These are phyloP conservation scores for Leptographium radiaticola DNA, from an alignment of 2,329 filamentous ascomycete species.

Conservation along the genomic window DNA sequence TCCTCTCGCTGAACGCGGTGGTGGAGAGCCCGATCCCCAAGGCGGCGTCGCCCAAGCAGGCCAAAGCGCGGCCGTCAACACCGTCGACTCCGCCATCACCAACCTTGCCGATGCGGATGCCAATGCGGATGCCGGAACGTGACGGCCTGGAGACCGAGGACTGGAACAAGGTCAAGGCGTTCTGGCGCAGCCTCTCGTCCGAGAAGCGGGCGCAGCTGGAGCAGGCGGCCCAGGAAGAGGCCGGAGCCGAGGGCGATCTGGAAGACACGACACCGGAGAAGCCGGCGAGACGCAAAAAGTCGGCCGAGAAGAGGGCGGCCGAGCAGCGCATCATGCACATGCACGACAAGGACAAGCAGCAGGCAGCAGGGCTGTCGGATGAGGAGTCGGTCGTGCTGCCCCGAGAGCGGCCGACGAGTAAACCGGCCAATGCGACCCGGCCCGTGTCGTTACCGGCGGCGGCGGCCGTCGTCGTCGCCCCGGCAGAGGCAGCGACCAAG, in stretches of 20 bases:
- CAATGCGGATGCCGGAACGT: neutral
- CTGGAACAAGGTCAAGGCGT: slow-evolving; percentile 56
- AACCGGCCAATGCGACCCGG: neutral
- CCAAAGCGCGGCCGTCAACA: neutral
- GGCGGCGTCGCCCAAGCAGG: neutral
- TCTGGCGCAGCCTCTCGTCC: slow-evolving; percentile 53
- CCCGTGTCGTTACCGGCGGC: neutral
- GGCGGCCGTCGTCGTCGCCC: too few species aligned
- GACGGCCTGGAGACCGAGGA: slow-evolving; percentile 24
- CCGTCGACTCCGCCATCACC: neutral
- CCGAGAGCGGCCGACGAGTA: neutral
- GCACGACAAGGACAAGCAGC: neutral
- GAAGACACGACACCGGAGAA: slow-evolving; percentile 22
- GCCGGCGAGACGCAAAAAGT: slow-evolving; percentile 27
- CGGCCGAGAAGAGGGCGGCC: slow-evolving; percentile 26
- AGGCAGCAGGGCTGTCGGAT: neutral
- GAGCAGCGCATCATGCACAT: slow-evolving; percentile 21
- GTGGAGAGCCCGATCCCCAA: slow-evolving; percentile 40
- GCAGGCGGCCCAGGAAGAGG: slow-evolving; percentile 40
- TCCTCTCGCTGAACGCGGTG: slow-evolving; percentile 60
- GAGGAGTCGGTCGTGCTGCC: too few species aligned
- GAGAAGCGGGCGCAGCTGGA: slow-evolving; percentile 52
- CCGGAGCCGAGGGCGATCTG: slow-evolving; percentile 31
- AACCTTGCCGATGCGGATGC: too few species aligned
- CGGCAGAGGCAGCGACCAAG: too few species aligned